Evolutionary conservation across 2,329 filamentous ascomycete genomes (phyloP).

Genomic region (Tolypocladium nubicola): DNA sequence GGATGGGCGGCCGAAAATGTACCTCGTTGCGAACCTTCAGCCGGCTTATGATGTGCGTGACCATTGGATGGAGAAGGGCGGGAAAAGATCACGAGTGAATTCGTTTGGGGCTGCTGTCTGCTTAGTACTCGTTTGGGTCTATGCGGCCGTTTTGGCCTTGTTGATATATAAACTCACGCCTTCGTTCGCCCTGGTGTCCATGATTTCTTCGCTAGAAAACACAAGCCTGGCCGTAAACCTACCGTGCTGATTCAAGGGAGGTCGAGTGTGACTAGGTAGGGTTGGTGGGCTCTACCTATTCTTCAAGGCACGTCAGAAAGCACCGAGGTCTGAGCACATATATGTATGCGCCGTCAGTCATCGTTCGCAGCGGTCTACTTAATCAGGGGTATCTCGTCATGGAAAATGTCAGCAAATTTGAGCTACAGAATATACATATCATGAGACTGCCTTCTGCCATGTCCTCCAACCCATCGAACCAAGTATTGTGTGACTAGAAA

Average conservation of each 20-base stretch:
- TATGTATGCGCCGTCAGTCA: not conserved
- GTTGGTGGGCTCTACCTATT: too few relatives aligned
- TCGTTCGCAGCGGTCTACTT: not conserved
- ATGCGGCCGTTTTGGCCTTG: not conserved
- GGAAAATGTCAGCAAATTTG: not conserved
- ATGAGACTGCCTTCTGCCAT: not conserved
- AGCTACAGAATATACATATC: not conserved
- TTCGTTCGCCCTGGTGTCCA: not conserved
- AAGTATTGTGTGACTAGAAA: not conserved
- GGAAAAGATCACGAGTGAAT: not conserved
- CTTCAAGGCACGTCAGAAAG: not conserved
- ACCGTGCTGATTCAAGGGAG: not conserved
- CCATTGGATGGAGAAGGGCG: not conserved
- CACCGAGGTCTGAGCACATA: not conserved
- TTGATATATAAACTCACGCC: not conserved
- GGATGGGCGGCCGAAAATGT: not conserved
- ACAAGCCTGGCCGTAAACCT: not conserved
- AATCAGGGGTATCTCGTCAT: not conserved
- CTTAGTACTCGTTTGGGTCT: not conserved
- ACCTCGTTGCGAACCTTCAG: not conserved
- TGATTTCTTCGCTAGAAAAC: not conserved
- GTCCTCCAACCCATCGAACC: not conserved
- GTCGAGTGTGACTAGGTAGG: too few relatives aligned
- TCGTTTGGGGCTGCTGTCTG: not conserved
- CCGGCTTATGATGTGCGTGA: not conserved